Evolutionary conservation across 345 rosid species (phyloP), one percentile per base, ranked within the genome.

Genomic region (Firmiana major): DNA sequence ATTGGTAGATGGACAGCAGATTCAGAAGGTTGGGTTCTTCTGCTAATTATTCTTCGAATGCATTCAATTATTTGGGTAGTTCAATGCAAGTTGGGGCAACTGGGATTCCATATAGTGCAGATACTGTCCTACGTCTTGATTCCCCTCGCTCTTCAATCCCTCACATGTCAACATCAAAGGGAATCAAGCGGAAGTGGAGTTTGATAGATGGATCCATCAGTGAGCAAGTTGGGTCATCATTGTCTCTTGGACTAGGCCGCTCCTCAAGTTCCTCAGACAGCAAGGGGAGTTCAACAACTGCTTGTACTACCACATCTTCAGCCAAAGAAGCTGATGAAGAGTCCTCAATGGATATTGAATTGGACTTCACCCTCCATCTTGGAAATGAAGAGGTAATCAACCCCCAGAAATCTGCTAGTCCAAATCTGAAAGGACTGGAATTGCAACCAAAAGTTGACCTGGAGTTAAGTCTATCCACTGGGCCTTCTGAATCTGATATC

Each of bases 191-290:
- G 77, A 96, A 92, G 79, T 80, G 92, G 96, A 86, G 76, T 85
- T 79, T 86, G 78, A 77, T 95, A 43, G 81, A 81, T 75, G 84
- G 84, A 66, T 76, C 91, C 26, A 40, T 78, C 74, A 80, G 48
- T 74, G 83, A 73, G 60, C 81, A 85, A 83, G 86, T 75, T 84
- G 93, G 89, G 79, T 86, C 94, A 36, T 84, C 89, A 22, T 86
- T 93, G 69, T 90, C 89, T 62, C 97, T 93, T 74, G 90, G 94
- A 74, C 83, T 96, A 17, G 93, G 97, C 55, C 85, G 81, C 55
- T 79, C 94, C 6, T 74, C 93, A 13, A 92, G 98, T 83, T 93
- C 99, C 62, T 93, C 99, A 6, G 97, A 96, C 80, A 93, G 97
- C 82, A 92, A 92, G 84, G 97, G 88, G 62, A 93, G 98, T 82